These are phyloP conservation scores for Picochlorum sp. DNA, from an alignment of 139 green algal species.

Conservation along the genomic window DNA sequence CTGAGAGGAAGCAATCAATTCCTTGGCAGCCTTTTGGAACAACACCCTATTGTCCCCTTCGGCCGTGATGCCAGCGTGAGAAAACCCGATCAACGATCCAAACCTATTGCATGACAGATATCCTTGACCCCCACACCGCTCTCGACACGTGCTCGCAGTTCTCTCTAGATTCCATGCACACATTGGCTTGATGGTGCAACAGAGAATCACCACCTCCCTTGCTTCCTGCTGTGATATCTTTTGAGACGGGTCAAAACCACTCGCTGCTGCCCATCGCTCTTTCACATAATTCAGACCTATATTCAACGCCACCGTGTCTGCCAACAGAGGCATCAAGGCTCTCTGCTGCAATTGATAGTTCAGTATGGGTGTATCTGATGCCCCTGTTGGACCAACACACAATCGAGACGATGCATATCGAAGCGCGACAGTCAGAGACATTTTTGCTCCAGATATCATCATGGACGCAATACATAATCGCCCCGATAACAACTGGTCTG, in stretches of 20 bases:
- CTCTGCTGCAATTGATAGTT: conserved; percentile 85
- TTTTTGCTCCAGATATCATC: conserved; percentile 72
- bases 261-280: conserved; percentile 58
- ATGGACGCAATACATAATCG: conserved; percentile 85
- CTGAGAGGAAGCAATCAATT: conserved; percentile 26
- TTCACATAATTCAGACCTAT: conserved; percentile 72
- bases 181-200: conserved; percentile 91
- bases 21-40: conserved; percentile 69
- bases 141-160: conserved; percentile 42
- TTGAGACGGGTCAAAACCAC: conserved; percentile 51
- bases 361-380: conserved; percentile 79
- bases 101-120: conserved; percentile 86
- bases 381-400: conserved; percentile 66
- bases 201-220: conserved; percentile 73
- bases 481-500: conserved; percentile 83
- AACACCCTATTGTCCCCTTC: conserved; percentile 88
- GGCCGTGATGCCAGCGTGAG: conserved; percentile 84
- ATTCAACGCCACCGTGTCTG: conserved; percentile 71
- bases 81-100: conserved; percentile 76
- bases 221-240: conserved; percentile 31
- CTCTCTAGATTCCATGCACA: conserved; percentile 75
- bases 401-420: conserved; percentile 70
- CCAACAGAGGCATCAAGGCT: conserved; percentile 77
- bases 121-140: conserved; percentile 59
- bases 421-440: conserved; percentile 46